Evolutionary conservation across 2,329 filamentous ascomycete genomes (phyloP), one percentile per base, ranked within the genome.

Genomic region (Aspergillus neoniger): DNA sequence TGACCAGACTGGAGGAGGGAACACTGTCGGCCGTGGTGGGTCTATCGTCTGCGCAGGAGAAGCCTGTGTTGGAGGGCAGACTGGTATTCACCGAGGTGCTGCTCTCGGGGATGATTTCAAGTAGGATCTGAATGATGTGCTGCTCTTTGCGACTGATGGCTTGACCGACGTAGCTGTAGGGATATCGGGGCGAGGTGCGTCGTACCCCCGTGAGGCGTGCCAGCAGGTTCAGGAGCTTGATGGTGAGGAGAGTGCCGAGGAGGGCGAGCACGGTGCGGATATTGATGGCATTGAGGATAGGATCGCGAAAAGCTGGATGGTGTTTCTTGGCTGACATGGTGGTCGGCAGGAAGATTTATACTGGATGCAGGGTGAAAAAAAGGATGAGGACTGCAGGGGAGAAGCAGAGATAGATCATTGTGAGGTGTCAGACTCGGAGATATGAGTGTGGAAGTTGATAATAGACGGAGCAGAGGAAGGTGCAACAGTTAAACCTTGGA

Each of bases 171-270:
- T 63, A 30, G 30, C 30, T 52, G 32, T 49, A 44, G 57, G 39
- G 64, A 54, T 65, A 60, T 12, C 38, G 36, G 21, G 57, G 36
- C 3, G 62, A 59, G 38, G 48, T 61, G 38, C 56, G 59, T 25
- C 68, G 57, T 30, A 63, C 63, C 1, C 47, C 56, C 21, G 62
- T 55, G 17, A 72, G 17, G 43, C 51, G 61, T 5, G 65, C 67
- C n/a, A 65, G 23, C 1, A 58, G 54, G 43, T 71, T 69, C n/a
- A 74, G 60, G 9, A 70, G 9, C 36, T 71, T 72, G 23, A 74
- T 65, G 38, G 64, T 63, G 8, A 65, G 48, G 4, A 73, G 23
- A 4, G 47, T 17, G 9, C 25, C 9, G 25, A 50, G 47, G 12
- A 50, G 47, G 14, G 47, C 17, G 47, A 50, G 23, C 15, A 50